A percentile compares a stretch with the other conserved stretches of the same genome.
Conservation (phyloP, 148 eudicot genomes). For the Chenopodium suecicum region DNA sequence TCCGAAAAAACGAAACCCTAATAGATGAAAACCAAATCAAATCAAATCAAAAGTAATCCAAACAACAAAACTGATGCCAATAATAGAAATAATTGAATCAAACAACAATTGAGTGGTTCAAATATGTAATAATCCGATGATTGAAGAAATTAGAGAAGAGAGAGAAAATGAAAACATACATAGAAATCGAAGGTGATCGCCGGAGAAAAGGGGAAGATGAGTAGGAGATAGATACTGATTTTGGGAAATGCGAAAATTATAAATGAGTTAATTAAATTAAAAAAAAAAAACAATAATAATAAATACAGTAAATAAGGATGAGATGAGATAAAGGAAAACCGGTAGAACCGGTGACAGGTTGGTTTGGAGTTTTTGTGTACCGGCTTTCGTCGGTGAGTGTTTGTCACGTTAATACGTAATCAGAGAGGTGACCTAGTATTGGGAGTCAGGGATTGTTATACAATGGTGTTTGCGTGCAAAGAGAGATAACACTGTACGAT, state of each 20-base stretch:
- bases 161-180: slow-evolving; percentile 17
- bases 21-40: background rate
- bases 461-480: slow-evolving; percentile 23
- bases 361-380: background rate
- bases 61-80: background rate
- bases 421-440: slow-evolving; percentile 11
- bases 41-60: background rate
- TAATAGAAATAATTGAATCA: background rate
- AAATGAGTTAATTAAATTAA: background rate
- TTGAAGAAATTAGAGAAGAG: background rate
- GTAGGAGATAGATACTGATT: background rate
- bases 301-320: background rate
- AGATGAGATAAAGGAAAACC: slow-evolving; percentile 28
- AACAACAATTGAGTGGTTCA: background rate
- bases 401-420: background rate
- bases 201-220: slow-evolving; percentile 7
- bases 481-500: background rate
- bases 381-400: slow-evolving; percentile 18
- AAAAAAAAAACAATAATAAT: background rate
- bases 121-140: background rate
- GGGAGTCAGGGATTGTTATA: background rate
- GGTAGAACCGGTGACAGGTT: slow-evolving; percentile 23
- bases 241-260: slow-evolving; percentile 14
- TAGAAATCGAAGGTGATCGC: slow-evolving; percentile 14
- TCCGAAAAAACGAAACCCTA: background rate